A percentile compares a stretch with the other conserved stretches of the same genome.
Evolutionary conservation across 352 stramenopile species (phyloP).

Genomic region (Peronospora tabacina): DNA sequence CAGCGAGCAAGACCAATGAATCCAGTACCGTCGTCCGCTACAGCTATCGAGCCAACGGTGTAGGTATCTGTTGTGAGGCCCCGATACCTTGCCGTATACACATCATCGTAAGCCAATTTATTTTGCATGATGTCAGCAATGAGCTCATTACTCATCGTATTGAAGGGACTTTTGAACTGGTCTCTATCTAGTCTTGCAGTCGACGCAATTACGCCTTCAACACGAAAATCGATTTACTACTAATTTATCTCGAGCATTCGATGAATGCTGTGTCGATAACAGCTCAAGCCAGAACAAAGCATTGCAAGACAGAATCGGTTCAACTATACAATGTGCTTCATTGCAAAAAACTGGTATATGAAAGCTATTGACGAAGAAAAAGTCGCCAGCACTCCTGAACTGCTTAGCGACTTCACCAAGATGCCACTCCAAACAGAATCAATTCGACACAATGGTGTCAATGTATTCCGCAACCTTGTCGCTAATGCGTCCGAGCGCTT

Average conservation of each 20-base stretch:
- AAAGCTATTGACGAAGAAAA: too few species aligned
- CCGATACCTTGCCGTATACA: slow-evolving; percentile 14
- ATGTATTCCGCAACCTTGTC: slow-evolving; percentile 57
- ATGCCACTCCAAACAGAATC: neutral
- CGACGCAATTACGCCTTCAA: too few species aligned
- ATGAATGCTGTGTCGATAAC: too few species aligned
- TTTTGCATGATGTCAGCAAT: slow-evolving; percentile 20
- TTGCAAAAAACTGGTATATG: neutral
- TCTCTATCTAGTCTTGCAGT: too few species aligned
- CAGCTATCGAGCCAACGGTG: slow-evolving; percentile 6
- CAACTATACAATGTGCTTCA: neutral
- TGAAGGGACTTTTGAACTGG: neutral
- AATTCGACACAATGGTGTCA: slow-evolving; percentile 33
- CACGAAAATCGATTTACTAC: too few species aligned
- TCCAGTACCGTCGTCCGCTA: neutral
- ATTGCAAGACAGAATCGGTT: neutral
- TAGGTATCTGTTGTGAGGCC: slow-evolving; percentile 8
- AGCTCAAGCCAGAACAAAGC: neutral
- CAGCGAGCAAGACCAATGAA: slow-evolving; percentile 7
- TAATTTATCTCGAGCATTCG: too few species aligned
- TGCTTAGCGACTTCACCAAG: slow-evolving; percentile 2
- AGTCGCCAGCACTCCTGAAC: too few species aligned
- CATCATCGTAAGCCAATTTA: slow-evolving; percentile 19
- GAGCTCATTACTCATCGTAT: slow-evolving; percentile 11
- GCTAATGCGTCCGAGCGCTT: slow-evolving; percentile 47